Conservation (phyloP, 768 basidiomycete species). For the Tricholoma saponaceum region DNA sequence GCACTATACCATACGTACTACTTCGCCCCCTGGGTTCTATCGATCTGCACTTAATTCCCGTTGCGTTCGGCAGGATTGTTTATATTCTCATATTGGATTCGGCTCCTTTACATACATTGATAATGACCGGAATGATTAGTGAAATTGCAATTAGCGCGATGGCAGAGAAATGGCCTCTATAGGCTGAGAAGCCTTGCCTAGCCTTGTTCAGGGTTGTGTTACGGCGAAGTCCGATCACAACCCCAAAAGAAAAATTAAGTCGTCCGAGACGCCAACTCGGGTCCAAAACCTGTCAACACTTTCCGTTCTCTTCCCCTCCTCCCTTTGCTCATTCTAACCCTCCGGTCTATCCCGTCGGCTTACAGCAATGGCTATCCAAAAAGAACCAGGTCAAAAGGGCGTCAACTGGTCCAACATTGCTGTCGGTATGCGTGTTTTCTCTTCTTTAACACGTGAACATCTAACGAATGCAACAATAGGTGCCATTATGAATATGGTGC, state of each 20-base stretch:
- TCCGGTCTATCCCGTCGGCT: conserved; percentile 15
- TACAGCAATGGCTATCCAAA: conserved; percentile 68
- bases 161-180: no score
- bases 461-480: conserved; percentile 42
- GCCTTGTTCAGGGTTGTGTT: no score
- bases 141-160: background rate
- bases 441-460: background rate
- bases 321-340: conserved; percentile 20
- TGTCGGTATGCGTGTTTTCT: conserved; percentile 58
- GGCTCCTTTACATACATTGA: background rate
- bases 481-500: conserved; percentile 98
- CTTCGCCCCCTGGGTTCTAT: background rate
- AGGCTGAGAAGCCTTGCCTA: no score
- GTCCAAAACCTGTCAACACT: conserved; percentile 1
- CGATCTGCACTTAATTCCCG: conserved; percentile 3
- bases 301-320: conserved; percentile 16
- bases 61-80: conserved; percentile 2
- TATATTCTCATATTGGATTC: conserved; percentile 2
- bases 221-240: conserved; percentile 33
- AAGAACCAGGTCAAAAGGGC: conserved; percentile 88
- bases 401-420: conserved; percentile 95
- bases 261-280: conserved; percentile 7
- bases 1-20: conserved; percentile 1
- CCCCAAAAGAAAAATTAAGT: conserved; percentile 18
- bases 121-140: background rate